phyloP scores from a whole-genome alignment of 2,329 filamentous ascomycete genomes.

The Apiospora phragmitis region DNA sequence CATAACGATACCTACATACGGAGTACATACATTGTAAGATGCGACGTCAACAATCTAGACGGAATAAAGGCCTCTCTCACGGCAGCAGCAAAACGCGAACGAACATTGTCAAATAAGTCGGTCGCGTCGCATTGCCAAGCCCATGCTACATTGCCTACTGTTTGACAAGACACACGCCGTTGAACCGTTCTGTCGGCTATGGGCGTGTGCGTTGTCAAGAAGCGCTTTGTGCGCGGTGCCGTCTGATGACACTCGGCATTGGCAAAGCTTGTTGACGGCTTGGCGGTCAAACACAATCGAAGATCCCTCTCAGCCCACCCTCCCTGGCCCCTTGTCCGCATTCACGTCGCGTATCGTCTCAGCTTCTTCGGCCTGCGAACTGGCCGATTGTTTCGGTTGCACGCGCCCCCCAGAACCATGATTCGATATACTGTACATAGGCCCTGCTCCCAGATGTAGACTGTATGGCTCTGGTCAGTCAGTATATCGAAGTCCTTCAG shows the following conservation, averaged over 20 bases:
- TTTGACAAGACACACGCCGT: neutral
- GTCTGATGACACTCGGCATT: conserved; percentile 7
- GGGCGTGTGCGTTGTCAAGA: conserved; percentile 2
- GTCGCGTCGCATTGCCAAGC: neutral
- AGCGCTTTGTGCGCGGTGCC: neutral
- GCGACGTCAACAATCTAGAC: neutral
- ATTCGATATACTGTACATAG: neutral
- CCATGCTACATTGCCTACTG: neutral
- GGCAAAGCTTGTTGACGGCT: neutral
- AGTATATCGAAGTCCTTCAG: neutral
- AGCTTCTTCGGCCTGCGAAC: neutral
- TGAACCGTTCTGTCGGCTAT: conserved; percentile 6
- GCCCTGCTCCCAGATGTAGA: too few species aligned
- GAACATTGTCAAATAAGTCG: too few species aligned
- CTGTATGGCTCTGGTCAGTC: neutral
- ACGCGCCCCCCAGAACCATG: neutral
- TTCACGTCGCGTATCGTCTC: conserved; percentile 1
- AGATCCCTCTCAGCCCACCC: neutral
- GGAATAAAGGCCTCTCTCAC: neutral
- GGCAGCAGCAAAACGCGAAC: neutral
- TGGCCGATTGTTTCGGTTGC: neutral
- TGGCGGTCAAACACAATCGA: neutral
- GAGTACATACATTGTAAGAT: too few species aligned
- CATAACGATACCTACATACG: too few species aligned
- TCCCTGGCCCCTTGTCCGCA: neutral